phyloP scores from a whole-genome alignment of 169 alveolate genomes.

The Eimeria mitis region DNA sequence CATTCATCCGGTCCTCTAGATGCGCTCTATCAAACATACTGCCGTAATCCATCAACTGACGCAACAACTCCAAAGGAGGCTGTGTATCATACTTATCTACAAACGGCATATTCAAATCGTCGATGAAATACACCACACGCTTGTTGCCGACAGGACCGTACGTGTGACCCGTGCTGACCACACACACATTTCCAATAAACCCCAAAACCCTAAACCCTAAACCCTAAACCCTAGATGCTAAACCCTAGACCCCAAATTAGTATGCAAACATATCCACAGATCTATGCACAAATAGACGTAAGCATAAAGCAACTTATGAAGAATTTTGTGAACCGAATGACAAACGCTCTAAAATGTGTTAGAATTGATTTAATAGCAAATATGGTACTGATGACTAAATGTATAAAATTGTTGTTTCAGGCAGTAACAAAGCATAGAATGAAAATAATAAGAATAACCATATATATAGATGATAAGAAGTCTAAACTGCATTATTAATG shows the following conservation, averaged over 20 bases:
- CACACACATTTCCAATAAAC: neutral
- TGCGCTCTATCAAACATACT: conserved; percentile 81
- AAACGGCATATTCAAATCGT: conserved; percentile 98
- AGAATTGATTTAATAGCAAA: too few species aligned
- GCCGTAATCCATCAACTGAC: conserved; percentile 93
- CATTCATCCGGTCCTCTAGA: conserved; percentile 92
- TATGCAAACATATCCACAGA: neutral
- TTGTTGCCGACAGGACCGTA: conserved; percentile 96
- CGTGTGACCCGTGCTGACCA: conserved; percentile 92
- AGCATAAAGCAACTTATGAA: neutral
- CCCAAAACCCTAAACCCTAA: neutral
- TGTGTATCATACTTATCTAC: conserved; percentile 98
- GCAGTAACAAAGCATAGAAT: too few species aligned
- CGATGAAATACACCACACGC: conserved; percentile 95
- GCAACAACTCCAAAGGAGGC: conserved; percentile 95
- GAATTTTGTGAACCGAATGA: neutral
- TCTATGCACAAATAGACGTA: too few species aligned
- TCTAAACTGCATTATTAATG: too few species aligned
- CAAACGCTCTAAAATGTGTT: too few species aligned
- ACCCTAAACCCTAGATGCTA: neutral
- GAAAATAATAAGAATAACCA: too few species aligned
- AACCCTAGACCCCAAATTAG: neutral
- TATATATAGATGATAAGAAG: too few species aligned
- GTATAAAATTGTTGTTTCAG: too few species aligned
- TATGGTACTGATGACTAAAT: too few species aligned